Evolutionary conservation across 345 rosid species (phyloP), one percentile per base, ranked within the genome.

Genomic region (Cochlearia excelsa): DNA sequence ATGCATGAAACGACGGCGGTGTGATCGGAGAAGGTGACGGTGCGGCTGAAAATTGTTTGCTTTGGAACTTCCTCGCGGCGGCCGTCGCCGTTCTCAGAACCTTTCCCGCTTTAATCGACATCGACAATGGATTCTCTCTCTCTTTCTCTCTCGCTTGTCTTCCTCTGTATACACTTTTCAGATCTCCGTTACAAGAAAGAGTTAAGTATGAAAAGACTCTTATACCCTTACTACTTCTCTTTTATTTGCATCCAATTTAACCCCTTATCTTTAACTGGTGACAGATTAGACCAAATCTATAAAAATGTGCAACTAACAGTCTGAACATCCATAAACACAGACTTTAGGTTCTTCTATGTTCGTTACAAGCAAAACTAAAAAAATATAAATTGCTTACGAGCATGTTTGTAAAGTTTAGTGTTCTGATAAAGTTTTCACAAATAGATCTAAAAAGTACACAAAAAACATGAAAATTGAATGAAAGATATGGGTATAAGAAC

Each of bases 101-200:
- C 41, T 41, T 61, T 10, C 73, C 73, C 33, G 57, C 68, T 69
- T 61, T 69, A 28, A 69, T 69, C 62, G 63, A 62, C 73, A 69
- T 69, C 54, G 23, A 9, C 49, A 34, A 3, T 8, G 3, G 26
- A 6, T 1, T 34, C 23, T 26, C 31, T 26, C 67, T 26, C 40
- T 46, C 47, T 39, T n/a, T 39, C 43, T 6, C 4, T 33, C 27
- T 16, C 29, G 8, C 66, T 30, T 23, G 34, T 37, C 5, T 39
- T 23, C 39, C 11, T 29, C 6, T 2, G 28, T 57, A 4, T 9
- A 1, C 27, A 30, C 41, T 26, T 34, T 44, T 53, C 46, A 44
- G 68, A 52, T 63, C 59, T 63, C 59, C n/a, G 59, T 35, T 59
- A 9, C 1, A 2, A 9, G 26, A 4, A 10, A 9, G 9, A 46